Base-by-base conservation (phyloP, 371 early-diverging fungal genomes). In the Syncephalastrum sp. region DNA sequence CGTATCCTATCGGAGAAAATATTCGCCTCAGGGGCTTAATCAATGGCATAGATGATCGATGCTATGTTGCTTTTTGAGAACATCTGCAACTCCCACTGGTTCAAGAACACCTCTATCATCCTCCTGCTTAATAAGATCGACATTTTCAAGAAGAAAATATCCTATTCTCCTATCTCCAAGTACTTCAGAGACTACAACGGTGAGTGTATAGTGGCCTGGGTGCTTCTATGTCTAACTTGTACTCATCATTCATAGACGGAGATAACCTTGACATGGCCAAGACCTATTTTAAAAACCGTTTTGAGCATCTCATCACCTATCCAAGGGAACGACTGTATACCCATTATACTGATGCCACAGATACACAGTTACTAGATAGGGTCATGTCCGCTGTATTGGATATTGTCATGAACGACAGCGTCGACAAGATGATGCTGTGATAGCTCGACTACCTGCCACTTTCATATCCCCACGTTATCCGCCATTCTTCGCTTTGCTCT, bases 111-210 rank as follows among this genome's bases (percentile, higher is more conserved):
- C 0, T 90, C 92, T 38, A 91, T 96, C 67, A 94, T 97, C 57
- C 78, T 97, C 50, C 95, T 97, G 70, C 69, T 97, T 55, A 97
- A 97, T 83, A 97, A 97, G 79, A 90, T 92, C 44, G 97, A 97
- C 67, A 77, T 96, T 21, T 94, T 97, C 81, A 81, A 82, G 56
- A 82, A 88, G 57, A 97, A 96, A 69, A 81, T 97, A 29, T 61
- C 72, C 27, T 68, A 72, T 44, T 89, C 91, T 0, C 89, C 91
- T 5, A 80, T 97, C 53, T 74, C 67, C 5, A 75, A 84, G 50
- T 94, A 89, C 72, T 97, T 96, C 76, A 91, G 94, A 4, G 96
- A 96, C 57, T 96, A 87, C 61, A 65, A 65, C 47, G 91, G 89
- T 81, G 69, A 58, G 16, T 15, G 10, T 21, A 46, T 4, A 16